Evolutionary conservation across 345 rosid genomes (phyloP).

Genomic region (Pistacia integerrima): DNA sequence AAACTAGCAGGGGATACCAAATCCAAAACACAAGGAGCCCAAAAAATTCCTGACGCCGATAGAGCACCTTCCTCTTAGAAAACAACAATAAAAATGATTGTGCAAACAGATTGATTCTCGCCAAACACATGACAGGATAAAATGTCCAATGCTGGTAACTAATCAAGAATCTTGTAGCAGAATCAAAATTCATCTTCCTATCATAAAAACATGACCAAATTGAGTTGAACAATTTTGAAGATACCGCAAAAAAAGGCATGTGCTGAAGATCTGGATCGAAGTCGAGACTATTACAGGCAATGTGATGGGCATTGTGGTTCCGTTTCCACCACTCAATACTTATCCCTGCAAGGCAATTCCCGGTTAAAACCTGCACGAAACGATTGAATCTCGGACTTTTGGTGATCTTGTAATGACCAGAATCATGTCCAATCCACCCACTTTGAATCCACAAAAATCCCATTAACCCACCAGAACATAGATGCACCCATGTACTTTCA

Average conservation of each 20-base stretch:
- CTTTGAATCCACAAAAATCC: conserved; percentile 64
- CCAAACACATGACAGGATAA: conserved; percentile 64
- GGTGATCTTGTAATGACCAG: conserved; percentile 65
- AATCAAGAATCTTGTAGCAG: conserved; percentile 44
- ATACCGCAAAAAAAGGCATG: conserved; percentile 58
- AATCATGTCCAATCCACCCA: conserved; percentile 83
- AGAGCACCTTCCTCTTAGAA: conserved; percentile 36
- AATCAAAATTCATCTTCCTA: conserved; percentile 52
- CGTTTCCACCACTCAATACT: conserved; percentile 67
- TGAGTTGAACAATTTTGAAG: conserved; percentile 49
- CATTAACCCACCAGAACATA: conserved; percentile 38
- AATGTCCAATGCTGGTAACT: conserved; percentile 64
- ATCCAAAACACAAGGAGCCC: conserved; percentile 51
- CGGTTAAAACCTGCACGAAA: conserved; percentile 51
- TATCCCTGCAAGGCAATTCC: conserved; percentile 73
- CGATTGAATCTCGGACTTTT: conserved; percentile 34
- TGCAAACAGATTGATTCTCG: conserved; percentile 54
- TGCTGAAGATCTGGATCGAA: conserved; percentile 68
- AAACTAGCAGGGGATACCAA: conserved; percentile 60
- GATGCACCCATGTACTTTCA: conserved; percentile 37
- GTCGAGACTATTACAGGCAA: conserved; percentile 58
- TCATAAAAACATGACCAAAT: conserved; percentile 44
- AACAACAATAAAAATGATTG: conserved; percentile 44
- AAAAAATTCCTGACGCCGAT: conserved; percentile 43
- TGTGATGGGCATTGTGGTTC: conserved; percentile 62